Conservation (phyloP, 371 early-diverging fungal genomes). For the Mortierella sp. region DNA sequence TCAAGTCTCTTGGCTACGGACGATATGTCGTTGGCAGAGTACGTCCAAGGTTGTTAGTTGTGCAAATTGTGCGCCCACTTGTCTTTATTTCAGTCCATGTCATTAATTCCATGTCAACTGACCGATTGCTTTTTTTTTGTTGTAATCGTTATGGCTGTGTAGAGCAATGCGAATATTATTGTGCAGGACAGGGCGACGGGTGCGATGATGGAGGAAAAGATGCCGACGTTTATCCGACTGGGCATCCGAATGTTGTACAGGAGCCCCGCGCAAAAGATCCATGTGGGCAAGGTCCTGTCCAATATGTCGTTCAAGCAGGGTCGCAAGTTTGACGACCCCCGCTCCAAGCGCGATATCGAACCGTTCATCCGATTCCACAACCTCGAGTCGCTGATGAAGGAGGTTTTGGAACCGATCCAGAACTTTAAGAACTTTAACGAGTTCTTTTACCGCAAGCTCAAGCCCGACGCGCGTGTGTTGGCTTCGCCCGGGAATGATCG, state of each 20-base stretch:
- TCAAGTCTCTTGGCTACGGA: conserved; percentile 80
- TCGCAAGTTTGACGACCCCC: conserved; percentile 75
- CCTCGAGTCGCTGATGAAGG: conserved; percentile 60
- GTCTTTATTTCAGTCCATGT: too few relatives aligned
- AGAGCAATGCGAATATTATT: conserved; percentile 82
- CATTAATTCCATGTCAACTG: too few relatives aligned
- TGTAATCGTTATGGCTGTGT: too few relatives aligned
- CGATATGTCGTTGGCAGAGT: conserved; percentile 74
- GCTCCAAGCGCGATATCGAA: conserved; percentile 77
- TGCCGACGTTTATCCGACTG: conserved; percentile 86
- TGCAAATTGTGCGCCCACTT: too few relatives aligned
- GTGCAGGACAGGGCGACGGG: conserved; percentile 83
- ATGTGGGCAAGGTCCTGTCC: conserved; percentile 66
- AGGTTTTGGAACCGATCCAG: conserved; percentile 74
- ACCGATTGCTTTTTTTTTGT: not conserved
- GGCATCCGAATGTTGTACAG: conserved; percentile 86
- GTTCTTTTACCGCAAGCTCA: conserved; percentile 90
- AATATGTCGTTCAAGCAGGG: conserved; percentile 81
- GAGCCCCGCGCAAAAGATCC: conserved; percentile 56
- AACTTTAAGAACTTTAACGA: conserved; percentile 85
- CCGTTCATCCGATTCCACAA: conserved; percentile 84
- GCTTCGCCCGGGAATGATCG: conserved; percentile 70
- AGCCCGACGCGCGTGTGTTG: conserved; percentile 73
- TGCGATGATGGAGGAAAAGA: conserved; percentile 82
- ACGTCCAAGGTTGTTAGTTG: not conserved